Evolutionary conservation across 2,329 filamentous ascomycete genomes (phyloP).

Genomic region (Fusarium pininemorale): DNA sequence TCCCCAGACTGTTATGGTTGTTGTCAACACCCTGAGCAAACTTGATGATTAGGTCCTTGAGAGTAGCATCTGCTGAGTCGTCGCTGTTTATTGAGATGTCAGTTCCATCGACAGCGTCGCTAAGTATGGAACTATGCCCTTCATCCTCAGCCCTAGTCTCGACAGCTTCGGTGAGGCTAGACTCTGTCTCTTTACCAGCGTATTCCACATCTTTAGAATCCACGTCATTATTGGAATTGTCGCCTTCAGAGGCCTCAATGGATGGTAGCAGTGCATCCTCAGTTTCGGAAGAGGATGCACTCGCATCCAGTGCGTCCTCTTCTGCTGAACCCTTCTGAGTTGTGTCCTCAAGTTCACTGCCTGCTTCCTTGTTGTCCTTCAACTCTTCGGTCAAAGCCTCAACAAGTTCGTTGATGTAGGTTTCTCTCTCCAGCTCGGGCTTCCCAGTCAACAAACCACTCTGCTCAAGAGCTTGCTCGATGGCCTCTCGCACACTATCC

Average conservation of each 20-base stretch:
- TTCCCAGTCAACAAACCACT: conserved; percentile 60
- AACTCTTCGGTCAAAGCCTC: conserved; percentile 55
- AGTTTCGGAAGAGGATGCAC: not conserved
- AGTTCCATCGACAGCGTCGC: not conserved
- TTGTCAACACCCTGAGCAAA: conserved; percentile 59
- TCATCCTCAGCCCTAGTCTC: not conserved
- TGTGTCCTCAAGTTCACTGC: conserved; percentile 23
- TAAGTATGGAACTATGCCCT: not conserved
- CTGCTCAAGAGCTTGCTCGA: conserved; percentile 64
- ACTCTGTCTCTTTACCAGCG: not conserved
- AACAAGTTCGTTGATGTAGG: conserved; percentile 61
- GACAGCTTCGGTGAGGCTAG: not conserved
- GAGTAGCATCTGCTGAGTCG: conserved; percentile 33
- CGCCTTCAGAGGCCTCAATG: not conserved
- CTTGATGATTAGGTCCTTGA: conserved; percentile 62
- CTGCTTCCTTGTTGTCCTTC: conserved; percentile 35
- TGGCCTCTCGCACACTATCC: conserved; percentile 61
- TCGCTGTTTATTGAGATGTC: not conserved
- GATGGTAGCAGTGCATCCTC: not conserved
- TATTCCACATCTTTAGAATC: not conserved
- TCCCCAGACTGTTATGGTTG: conserved; percentile 52
- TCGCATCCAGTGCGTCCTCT: not conserved
- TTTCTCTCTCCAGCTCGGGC: conserved; percentile 56
- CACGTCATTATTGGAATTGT: not conserved
- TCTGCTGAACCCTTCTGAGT: conserved; percentile 3